Evolutionary conservation across 2,329 filamentous ascomycete genomes (phyloP).

Genomic region (Cladophialophora bantiana): DNA sequence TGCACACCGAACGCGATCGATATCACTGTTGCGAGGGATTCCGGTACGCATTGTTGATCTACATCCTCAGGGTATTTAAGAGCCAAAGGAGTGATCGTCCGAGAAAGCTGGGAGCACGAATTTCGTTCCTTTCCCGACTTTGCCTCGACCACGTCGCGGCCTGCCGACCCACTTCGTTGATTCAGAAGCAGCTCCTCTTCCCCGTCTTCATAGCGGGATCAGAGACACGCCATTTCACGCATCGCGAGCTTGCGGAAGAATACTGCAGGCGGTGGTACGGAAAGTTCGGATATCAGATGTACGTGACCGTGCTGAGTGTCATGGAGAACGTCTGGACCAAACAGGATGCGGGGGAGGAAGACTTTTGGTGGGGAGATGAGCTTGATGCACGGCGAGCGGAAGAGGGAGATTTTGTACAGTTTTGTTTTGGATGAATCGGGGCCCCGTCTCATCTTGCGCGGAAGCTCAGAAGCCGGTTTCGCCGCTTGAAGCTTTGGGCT

Average conservation of each 20-base stretch:
- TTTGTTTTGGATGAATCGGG: conserved; percentile 23
- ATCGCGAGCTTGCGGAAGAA: conserved; percentile 14
- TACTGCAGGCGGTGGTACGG: conserved; percentile 25
- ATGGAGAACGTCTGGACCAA: conserved; percentile 20
- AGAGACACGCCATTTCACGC: conserved; percentile 7
- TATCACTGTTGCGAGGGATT: conserved; percentile 30
- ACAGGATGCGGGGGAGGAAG: conserved; percentile 20
- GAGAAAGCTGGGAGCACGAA: neutral
- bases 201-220: conserved; percentile 22
- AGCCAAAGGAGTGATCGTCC: neutral
- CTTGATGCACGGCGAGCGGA: conserved; percentile 15
- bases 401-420: conserved; percentile 26
- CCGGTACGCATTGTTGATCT: conserved; percentile 26
- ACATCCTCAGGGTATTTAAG: conserved; percentile 24
- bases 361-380: conserved; percentile 29
- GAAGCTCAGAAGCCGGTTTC: no score
- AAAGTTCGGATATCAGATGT: conserved; percentile 31
- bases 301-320: conserved; percentile 15
- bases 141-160: conserved; percentile 14
- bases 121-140: conserved; percentile 16
- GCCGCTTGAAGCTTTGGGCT: no score
- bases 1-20: conserved; percentile 24
- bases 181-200: conserved; percentile 31
- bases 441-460: no score
- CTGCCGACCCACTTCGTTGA: conserved; percentile 14